phyloP scores from a whole-genome alignment of 1,284 basidiomycete genomes.

The Sanghuangporus sanghuang region DNA sequence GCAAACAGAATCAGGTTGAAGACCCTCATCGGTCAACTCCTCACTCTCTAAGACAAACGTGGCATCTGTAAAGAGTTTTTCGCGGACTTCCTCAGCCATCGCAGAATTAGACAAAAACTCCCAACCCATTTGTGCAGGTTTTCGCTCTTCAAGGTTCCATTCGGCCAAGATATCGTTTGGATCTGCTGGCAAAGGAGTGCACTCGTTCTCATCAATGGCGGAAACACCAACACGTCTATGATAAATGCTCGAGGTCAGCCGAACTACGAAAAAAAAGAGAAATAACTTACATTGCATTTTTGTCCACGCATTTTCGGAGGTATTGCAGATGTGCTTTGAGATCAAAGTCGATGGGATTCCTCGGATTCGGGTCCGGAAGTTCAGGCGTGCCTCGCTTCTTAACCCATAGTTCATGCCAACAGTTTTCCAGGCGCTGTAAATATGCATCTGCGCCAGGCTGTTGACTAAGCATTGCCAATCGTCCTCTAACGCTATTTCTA shows the following conservation, averaged over 20 bases:
- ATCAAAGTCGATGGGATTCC: slow-evolving; percentile 70
- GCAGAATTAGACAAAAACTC: slow-evolving; percentile 68
- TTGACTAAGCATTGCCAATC: slow-evolving; percentile 55
- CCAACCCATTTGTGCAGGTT: slow-evolving; percentile 31
- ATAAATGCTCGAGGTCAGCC: slow-evolving; percentile 20
- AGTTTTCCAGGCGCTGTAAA: slow-evolving; percentile 72
- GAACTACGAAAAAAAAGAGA: background rate
- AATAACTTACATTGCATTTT: slow-evolving; percentile 72
- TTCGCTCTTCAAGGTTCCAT: slow-evolving; percentile 3
- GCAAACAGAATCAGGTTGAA: slow-evolving; percentile 35
- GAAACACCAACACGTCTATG: slow-evolving; percentile 53
- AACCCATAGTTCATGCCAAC: slow-evolving; percentile 75
- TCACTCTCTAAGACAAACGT: slow-evolving; percentile 44
- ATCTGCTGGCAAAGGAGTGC: slow-evolving; percentile 38
- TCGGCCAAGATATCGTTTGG: slow-evolving; percentile 37
- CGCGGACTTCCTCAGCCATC: slow-evolving; percentile 66
- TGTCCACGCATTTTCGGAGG: slow-evolving; percentile 76
- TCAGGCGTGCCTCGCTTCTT: slow-evolving; percentile 60
- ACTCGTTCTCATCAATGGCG: slow-evolving; percentile 35
- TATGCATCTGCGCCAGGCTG: slow-evolving; percentile 69
- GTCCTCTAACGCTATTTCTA: slow-evolving; percentile 62
- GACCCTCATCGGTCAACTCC: slow-evolving; percentile 22
- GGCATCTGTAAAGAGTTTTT: slow-evolving; percentile 58
- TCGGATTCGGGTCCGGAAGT: slow-evolving; percentile 69
- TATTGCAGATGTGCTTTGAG: slow-evolving; percentile 74